These are phyloP conservation scores for Hypoxylon sp. DNA, from an alignment of 2,329 filamentous ascomycete species.

Conservation along the genomic window DNA sequence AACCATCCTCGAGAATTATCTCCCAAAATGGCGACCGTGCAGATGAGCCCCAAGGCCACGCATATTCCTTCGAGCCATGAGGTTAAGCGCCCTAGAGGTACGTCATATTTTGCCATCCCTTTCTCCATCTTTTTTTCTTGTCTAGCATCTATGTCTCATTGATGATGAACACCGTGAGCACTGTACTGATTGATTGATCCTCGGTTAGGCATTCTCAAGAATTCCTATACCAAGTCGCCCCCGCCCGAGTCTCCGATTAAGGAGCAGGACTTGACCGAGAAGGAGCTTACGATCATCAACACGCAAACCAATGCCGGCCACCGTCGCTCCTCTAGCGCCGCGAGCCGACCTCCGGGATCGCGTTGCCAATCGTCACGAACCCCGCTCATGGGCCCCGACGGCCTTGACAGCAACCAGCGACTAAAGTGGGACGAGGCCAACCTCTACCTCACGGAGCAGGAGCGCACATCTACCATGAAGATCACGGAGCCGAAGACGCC, in stretches of 20 bases:
- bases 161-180: background rate
- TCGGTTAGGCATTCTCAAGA: slow-evolving; percentile 86
- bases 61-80: slow-evolving; percentile 36
- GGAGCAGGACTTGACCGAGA: slow-evolving; percentile 69
- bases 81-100: slow-evolving; percentile 46
- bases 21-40: slow-evolving; percentile 44
- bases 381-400: slow-evolving; percentile 54
- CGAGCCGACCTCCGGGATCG: slow-evolving; percentile 68
- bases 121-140: background rate
- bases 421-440: slow-evolving; percentile 99
- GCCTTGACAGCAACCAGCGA: slow-evolving; percentile 70
- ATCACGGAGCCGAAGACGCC: slow-evolving; percentile 99
- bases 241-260: slow-evolving; percentile 61
- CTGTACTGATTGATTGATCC: slow-evolving; percentile 18
- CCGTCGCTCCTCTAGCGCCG: slow-evolving; percentile 80
- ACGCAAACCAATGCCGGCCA: slow-evolving; percentile 93
- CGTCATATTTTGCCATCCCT: slow-evolving; percentile 25
- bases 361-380: slow-evolving; percentile 73
- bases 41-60: slow-evolving; percentile 40
- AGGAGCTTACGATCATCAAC: slow-evolving; percentile 92
- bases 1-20: background rate
- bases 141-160: slow-evolving; percentile 1
- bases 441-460: slow-evolving; percentile 94
- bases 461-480: slow-evolving; percentile 96
- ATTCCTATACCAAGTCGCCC: slow-evolving; percentile 74